Evolutionary conservation across 2,329 filamentous ascomycete genomes (phyloP), one percentile per base, ranked within the genome.

Genomic region (Tolypocladium sp.): DNA sequence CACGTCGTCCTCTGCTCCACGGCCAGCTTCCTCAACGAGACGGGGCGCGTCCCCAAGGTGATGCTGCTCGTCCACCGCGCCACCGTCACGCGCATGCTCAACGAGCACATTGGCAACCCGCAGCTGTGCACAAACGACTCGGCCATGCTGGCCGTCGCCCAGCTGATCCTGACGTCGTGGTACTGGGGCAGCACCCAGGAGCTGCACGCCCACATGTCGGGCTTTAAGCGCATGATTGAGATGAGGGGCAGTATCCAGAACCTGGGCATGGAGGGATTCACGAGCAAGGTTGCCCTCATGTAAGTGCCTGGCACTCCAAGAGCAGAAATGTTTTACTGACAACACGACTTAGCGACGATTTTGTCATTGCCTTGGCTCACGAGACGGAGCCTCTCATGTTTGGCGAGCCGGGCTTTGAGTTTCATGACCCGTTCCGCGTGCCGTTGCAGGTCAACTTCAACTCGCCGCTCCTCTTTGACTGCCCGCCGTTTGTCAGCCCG

Each of bases 131-230:
- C 74, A 0, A 76, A 70, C 57, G 79, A 82, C 61, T 73, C 76
- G 38, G 74, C 76, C 4, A 75, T 82, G 44, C 73, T 79, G 6
- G 78, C 73, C 3, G 77, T 81, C 6, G 68, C 77, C 1, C 80
- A 82, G 64, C 72, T 82, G 61, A 73, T 79, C 27, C 67, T 79
- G 30, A 75, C 80, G 53, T 80, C 81, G 60, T 83, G 81, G 80
- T 82, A 81, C 64, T 82, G 79, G 79, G 79, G 79, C 7, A 75
- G 74, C 33, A 74, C 73, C 0, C 66, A 71, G 42, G 76, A 78
- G 60, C 69, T 82, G 13, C 70, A 73, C 30, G 73, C 74, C 1
- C 80, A 82, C 57, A 73, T 82, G 60, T 67, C 65, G 8, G 79
- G 79, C 0, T 70, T 83, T 20, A 71, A 73, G 61, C 74, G 76